Conservation (phyloP, 306 rosid genomes). For the Dryas octopetala region DNA sequence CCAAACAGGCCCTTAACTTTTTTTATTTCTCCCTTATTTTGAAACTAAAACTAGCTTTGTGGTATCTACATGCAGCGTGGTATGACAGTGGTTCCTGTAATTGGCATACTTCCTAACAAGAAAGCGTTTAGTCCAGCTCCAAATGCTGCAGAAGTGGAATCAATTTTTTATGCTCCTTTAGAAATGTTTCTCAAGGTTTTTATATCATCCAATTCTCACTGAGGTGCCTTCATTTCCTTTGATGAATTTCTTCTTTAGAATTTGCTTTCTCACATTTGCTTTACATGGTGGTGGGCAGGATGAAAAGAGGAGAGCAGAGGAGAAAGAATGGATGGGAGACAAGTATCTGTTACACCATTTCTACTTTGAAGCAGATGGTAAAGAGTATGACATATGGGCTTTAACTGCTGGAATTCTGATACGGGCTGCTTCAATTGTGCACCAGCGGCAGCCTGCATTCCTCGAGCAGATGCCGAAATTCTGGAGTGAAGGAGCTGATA, state of each 20-base stretch:
- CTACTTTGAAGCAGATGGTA: slow-evolving; percentile 48
- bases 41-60: not conserved
- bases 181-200: slow-evolving; percentile 92
- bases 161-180: slow-evolving; percentile 75
- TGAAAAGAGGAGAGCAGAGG: slow-evolving; percentile 71
- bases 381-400: slow-evolving; percentile 78
- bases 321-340: slow-evolving; percentile 71
- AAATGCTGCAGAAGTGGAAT: slow-evolving; percentile 75
- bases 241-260: slow-evolving; percentile 1
- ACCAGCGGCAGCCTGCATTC: slow-evolving; percentile 65
- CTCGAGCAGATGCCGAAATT: slow-evolving; percentile 62
- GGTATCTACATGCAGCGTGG: slow-evolving; percentile 46
- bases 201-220: slow-evolving; percentile 4
- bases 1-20: too few species aligned
- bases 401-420: slow-evolving; percentile 83
- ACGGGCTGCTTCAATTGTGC: slow-evolving; percentile 54
- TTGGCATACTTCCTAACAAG: slow-evolving; percentile 61
- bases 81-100: slow-evolving; percentile 67
- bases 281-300: slow-evolving; percentile 42
- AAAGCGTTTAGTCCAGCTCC: slow-evolving; percentile 64
- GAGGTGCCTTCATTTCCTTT: not conserved
- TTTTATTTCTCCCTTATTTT: not conserved
- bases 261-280: slow-evolving; percentile 17
- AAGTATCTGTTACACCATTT: slow-evolving; percentile 64
- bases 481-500: slow-evolving; percentile 49